These are phyloP conservation scores for Malassezia furfur DNA, from an alignment of 1,284 basidiomycete species.

Conservation along the genomic window DNA sequence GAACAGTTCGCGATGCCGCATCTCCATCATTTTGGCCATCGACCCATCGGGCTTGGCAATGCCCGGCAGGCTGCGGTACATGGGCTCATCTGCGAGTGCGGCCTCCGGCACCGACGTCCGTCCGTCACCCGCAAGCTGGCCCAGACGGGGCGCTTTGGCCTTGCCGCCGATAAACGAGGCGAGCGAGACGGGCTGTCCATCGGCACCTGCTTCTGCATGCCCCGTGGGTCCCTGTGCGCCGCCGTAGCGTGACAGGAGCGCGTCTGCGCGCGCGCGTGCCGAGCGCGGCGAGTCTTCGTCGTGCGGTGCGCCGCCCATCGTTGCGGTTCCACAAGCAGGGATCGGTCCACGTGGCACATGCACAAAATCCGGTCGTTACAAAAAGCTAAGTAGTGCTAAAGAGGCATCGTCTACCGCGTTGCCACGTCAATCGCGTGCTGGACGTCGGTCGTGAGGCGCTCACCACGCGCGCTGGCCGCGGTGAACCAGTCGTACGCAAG, in stretches of 20 bases:
- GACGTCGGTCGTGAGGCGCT: conserved; percentile 1
- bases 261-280: conserved; percentile 10
- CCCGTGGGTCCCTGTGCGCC: conserved; percentile 45
- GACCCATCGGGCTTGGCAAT: conserved; percentile 23
- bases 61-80: conserved; percentile 26
- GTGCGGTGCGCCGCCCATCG: too few species aligned
- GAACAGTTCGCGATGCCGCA: conserved; percentile 19
- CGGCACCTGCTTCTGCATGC: conserved; percentile 22
- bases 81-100: conserved; percentile 26
- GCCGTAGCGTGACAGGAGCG: conserved; percentile 39
- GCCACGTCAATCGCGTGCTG: conserved; percentile 1
- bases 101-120: conserved; percentile 37
- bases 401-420: neutral
- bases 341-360: too few species aligned
- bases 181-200: conserved; percentile 34
- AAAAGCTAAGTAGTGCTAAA: too few species aligned
- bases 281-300: neutral
- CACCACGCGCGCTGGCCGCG: conserved; percentile 17
- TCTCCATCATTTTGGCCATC: conserved; percentile 38
- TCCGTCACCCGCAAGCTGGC: conserved; percentile 40
- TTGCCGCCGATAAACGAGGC: conserved; percentile 46
- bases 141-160: conserved; percentile 38
- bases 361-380: too few species aligned
- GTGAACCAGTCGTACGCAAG: conserved; percentile 33
- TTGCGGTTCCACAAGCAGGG: too few species aligned